A percentile compares a stretch with the other conserved stretches of the same genome.
phyloP scores from a whole-genome alignment of 2,329 filamentous ascomycete species.

The Beauveria medogensis region DNA sequence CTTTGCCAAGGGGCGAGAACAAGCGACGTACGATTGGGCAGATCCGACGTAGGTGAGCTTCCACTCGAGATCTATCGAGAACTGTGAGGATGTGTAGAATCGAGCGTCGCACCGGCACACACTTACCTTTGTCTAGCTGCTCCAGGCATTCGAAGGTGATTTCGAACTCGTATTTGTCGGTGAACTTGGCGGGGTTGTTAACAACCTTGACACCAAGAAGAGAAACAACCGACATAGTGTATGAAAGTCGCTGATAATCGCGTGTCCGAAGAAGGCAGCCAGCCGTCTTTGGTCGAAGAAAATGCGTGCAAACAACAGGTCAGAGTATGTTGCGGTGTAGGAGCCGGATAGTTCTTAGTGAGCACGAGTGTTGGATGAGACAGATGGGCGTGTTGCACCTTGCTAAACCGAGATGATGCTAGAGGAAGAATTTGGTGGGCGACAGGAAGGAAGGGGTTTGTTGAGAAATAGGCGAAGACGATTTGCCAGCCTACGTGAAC shows the following conservation, averaged over 20 bases:
- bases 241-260: neutral
- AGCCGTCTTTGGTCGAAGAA: neutral
- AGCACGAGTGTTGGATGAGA: neutral
- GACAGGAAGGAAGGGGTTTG: neutral
- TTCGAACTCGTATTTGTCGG: slow-evolving; percentile 89
- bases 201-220: slow-evolving; percentile 90
- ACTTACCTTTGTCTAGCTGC: slow-evolving; percentile 77
- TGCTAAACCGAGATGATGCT: neutral
- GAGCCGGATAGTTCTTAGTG: neutral
- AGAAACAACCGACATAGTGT: slow-evolving; percentile 84
- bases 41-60: slow-evolving; percentile 98
- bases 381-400: neutral
- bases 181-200: slow-evolving; percentile 95
- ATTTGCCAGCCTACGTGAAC: slow-evolving; percentile 1
- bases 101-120: neutral
- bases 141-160: slow-evolving; percentile 99
- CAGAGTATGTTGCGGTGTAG: slow-evolving; percentile 4
- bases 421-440: neutral
- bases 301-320: neutral
- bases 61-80: slow-evolving; percentile 80
- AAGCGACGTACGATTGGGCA: slow-evolving; percentile 73
- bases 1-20: neutral
- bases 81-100: slow-evolving; percentile 9
- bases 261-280: neutral
- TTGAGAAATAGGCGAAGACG: neutral